Evolutionary conservation across 208 protist genomes (phyloP).

Genomic region (Strigomonas galati): DNA sequence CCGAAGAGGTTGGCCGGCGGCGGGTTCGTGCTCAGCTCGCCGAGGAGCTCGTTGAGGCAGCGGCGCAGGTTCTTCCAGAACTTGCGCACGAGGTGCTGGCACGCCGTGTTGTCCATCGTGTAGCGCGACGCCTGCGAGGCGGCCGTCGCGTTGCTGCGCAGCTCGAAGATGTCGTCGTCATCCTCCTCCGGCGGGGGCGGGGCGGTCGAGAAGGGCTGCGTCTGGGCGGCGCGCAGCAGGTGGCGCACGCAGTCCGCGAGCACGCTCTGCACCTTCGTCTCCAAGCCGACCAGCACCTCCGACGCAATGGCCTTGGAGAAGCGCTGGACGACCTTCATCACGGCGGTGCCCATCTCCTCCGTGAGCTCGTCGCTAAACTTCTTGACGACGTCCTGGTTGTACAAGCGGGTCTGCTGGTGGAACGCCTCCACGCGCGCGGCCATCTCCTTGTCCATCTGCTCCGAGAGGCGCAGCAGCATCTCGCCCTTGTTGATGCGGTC

Average conservation of each 20-base stretch:
- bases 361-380: conserved; percentile 44
- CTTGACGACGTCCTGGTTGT: conserved; percentile 44
- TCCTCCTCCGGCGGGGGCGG: conserved; percentile 9
- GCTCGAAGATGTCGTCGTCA: conserved; percentile 9
- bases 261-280: conserved; percentile 38
- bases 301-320: conserved; percentile 53
- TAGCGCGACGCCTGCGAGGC: conserved; percentile 14
- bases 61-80: conserved; percentile 64
- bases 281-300: conserved; percentile 43
- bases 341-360: conserved; percentile 40
- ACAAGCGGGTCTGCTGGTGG: conserved; percentile 59
- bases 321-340: conserved; percentile 47
- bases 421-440: conserved; percentile 39
- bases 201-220: conserved; percentile 32
- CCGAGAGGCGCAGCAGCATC: conserved; percentile 51
- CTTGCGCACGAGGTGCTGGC: conserved; percentile 35
- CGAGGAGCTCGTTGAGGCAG: conserved; percentile 34
- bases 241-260: conserved; percentile 55
- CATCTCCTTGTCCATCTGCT: conserved; percentile 58
- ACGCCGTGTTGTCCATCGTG: conserved; percentile 47
- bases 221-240: conserved; percentile 50
- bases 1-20: conserved; percentile 41
- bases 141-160: background rate
- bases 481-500: conserved; percentile 56
- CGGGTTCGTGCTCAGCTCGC: conserved; percentile 27